These are phyloP conservation scores for Brassica incana DNA, from an alignment of 345 rosid genomes.

Conservation along the genomic window DNA sequence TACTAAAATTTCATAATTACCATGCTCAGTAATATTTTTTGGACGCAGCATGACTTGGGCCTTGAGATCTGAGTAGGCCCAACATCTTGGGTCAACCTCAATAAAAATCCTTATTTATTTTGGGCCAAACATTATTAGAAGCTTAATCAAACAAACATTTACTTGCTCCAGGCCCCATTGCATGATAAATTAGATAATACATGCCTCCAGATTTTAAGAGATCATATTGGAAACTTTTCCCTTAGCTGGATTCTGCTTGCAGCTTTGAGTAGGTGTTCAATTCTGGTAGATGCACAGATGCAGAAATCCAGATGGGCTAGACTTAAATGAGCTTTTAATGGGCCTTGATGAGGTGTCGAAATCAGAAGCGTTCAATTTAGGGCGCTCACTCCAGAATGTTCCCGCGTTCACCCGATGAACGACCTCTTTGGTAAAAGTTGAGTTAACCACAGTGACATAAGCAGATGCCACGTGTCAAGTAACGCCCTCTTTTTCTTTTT, in stretches of 20 bases:
- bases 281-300: not conserved
- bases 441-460: slow-evolving; percentile 19
- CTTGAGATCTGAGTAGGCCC: not conserved
- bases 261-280: no score
- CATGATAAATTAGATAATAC: not conserved
- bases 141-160: not conserved
- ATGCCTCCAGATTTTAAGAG: not conserved
- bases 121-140: not conserved
- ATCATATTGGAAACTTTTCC: not conserved
- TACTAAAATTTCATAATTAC: not conserved
- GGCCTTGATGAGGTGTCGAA: slow-evolving; percentile 5
- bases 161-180: no score
- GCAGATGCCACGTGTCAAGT: slow-evolving; percentile 6
- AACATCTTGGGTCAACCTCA: not conserved
- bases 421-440: not conserved
- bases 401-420: slow-evolving; percentile 21
- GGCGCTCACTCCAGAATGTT: slow-evolving; percentile 23
- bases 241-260: not conserved
- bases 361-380: slow-evolving; percentile 13
- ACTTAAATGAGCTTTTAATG: not conserved
- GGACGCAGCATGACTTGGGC: not conserved
- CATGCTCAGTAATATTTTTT: not conserved
- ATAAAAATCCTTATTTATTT: no score
- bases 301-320: not conserved
- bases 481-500: slow-evolving; percentile 21